Evolutionary conservation across 495 filamentous ascomycete genomes (phyloP).

Genomic region (Neurospora intermedia): DNA sequence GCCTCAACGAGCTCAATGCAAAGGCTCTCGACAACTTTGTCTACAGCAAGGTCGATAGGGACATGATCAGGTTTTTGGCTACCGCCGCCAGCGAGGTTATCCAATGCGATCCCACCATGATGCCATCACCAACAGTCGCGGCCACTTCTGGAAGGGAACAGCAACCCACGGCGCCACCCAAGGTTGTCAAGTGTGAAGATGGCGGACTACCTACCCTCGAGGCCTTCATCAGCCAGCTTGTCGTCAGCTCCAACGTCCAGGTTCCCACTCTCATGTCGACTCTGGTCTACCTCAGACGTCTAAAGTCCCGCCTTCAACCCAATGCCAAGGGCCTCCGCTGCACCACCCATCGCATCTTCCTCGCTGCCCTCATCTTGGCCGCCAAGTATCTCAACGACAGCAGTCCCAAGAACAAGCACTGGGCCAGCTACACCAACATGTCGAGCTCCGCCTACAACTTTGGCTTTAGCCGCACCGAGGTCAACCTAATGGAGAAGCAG

Average conservation of each 20-base stretch:
- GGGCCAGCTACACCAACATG: slow-evolving; percentile 84
- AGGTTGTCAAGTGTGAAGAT: slow-evolving; percentile 33
- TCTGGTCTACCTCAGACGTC: slow-evolving; percentile 79
- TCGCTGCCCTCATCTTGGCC: slow-evolving; percentile 80
- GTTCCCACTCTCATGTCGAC: slow-evolving; percentile 95
- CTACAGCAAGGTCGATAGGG: slow-evolving; percentile 62
- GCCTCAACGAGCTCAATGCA: slow-evolving; percentile 49
- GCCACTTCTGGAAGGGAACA: slow-evolving; percentile 28
- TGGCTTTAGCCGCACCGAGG: slow-evolving; percentile 86
- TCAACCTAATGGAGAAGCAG: slow-evolving; percentile 98
- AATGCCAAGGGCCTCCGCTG: slow-evolving; percentile 96
- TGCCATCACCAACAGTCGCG: slow-evolving; percentile 23
- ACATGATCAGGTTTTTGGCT: slow-evolving; percentile 83
- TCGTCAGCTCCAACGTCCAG: slow-evolving; percentile 89
- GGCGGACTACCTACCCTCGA: slow-evolving; percentile 63
- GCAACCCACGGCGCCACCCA: slow-evolving; percentile 57
- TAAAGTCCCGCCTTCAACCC: slow-evolving; percentile 74
- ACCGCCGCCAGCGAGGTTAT: slow-evolving; percentile 78
- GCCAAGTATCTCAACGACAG: slow-evolving; percentile 98
- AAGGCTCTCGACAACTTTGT: slow-evolving; percentile 85
- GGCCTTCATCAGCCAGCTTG: slow-evolving; percentile 81
- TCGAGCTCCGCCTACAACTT: slow-evolving; percentile 57
- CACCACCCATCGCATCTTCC: slow-evolving; percentile 95
- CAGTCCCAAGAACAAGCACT: slow-evolving; percentile 99
- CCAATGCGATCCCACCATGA: slow-evolving; percentile 62